Evolutionary conservation across 768 basidiomycete genomes (phyloP), one percentile per base, ranked within the genome.

Genomic region (Naganishia friedmannii): DNA sequence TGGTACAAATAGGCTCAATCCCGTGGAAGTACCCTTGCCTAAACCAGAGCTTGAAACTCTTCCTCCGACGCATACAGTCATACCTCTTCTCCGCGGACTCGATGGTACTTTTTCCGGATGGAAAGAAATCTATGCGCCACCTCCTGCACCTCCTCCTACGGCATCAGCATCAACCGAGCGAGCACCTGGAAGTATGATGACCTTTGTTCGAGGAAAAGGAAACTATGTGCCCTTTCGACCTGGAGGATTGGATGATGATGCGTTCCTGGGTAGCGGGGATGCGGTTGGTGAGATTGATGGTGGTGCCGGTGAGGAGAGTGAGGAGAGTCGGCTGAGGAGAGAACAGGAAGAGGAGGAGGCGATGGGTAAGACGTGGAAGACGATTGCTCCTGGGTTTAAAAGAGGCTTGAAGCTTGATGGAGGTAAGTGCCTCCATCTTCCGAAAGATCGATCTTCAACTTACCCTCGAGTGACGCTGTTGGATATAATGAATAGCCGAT

Each of bases 161-260:
- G 57, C 83, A 93, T 63, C 83, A 83, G 19, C 83, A 82, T 95
- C n/a, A 85, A 88, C 74, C 92, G 92, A 56, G 85, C 85, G 60
- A 87, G 93, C 55, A 87, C 87, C 13, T 90, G 93, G 58, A n/a
- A 34, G 42, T n/a, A 39, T 63, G 74, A 53, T 86, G 66, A 88
- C 86, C 67, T 98, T 98, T 80, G 93, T 98, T 23, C 85, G 94
- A 69, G 96, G 96, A 54, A 96, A 95, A 81, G 90, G 93, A 26
- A 90, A 90, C 53, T 87, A 94, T 81, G 87, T 94, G 10, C 96
- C 96, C 0, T 98, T 98, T 81, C 86, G 88, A 83, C 96, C 96
- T 7, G 96, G 96, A 55, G 96, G 96, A 2, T 83, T 98, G 12
- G 92, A 92, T 53, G 88, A 89, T 73, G 83, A 84, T 21, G 73